These are phyloP conservation scores for Botryotinia globosa DNA, from an alignment of 2,329 filamentous ascomycete species.

Conservation along the genomic window DNA sequence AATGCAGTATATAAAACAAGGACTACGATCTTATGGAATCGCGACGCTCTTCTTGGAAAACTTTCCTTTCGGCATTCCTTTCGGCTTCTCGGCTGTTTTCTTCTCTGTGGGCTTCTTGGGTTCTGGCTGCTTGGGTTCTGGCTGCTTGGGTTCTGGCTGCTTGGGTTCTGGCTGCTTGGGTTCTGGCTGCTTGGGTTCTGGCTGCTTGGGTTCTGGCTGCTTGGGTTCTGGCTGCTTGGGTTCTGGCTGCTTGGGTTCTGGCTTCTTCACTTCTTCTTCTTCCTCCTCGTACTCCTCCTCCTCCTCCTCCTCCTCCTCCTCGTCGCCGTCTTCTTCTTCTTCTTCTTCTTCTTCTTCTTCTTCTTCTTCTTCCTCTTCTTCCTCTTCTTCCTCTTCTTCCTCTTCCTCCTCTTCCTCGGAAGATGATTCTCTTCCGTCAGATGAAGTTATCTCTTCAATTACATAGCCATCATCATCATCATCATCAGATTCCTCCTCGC, in stretches of 20 bases:
- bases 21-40: not conserved
- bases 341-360: not conserved
- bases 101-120: not conserved
- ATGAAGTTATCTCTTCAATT: conserved; percentile 17
- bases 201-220: not conserved
- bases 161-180: no score
- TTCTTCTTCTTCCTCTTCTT: not conserved
- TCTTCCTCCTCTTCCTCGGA: not conserved
- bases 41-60: conserved; percentile 13
- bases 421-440: conserved; percentile 5
- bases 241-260: conserved; percentile 2
- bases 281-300: not conserved
- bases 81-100: not conserved
- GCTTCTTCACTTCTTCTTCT: not conserved
- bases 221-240: not conserved
- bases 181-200: conserved; percentile 7
- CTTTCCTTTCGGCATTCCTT: not conserved
- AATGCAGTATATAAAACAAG: not conserved
- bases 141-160: not conserved
- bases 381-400: fast-evolving
- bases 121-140: conserved; percentile 3
- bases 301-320: not conserved
- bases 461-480: conserved; percentile 16
- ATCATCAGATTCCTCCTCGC: conserved; percentile 7
- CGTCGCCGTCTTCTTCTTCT: no score